Base-by-base conservation (phyloP, 176 grass and related monocot species). In the Chloris gayana region DNA sequence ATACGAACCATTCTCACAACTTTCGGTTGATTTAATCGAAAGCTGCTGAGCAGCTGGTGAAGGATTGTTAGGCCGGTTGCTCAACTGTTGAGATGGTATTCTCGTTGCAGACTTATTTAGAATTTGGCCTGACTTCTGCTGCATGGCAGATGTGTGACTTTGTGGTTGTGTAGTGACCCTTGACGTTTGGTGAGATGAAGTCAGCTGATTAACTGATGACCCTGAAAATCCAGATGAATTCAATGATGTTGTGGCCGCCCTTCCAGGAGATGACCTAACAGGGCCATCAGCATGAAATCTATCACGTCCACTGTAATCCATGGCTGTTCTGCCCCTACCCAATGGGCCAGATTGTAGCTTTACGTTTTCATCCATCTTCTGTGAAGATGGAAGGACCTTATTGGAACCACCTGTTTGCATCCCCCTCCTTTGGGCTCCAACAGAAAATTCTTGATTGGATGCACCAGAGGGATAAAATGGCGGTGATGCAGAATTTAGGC, bases 401-500 rank as follows among this genome's bases (percentile, higher is more conserved):
- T 80, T 92, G 14, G 87, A 68, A 46, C 67, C 78, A 22, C 87
- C 88, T 77, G 69, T 34, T 85, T 92, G 92, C 18, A 83, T 54
- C 42, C 82, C 78, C 31, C 80, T 88, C 80, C 82, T 92, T 72
- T 92, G 85, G 84, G 37, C 45, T 59, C 80, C 38, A 60, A 74
- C 80, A 19, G 84, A 58, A 27, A 81, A 75, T 62, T 86, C 84
- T 81, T 85, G 79, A 69, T 77, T 86, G 14, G 87, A 82, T 65
- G 89, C 74, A 29, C 85, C 89, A 73, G 93, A 99, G 33, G 93
- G 93, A 85, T 95, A 95, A 91, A 99, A 95, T 73, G 90, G 93
- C 41, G 90, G 96, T 19, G 96, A 99, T 0, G 91, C 96, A 65
- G 82, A 95, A 84, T 91, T 99, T 72, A 99, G 77, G 59, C 96